Evolutionary conservation across 2,329 filamentous ascomycete genomes (phyloP).

Genomic region (Pseudogymnoascus sp.): DNA sequence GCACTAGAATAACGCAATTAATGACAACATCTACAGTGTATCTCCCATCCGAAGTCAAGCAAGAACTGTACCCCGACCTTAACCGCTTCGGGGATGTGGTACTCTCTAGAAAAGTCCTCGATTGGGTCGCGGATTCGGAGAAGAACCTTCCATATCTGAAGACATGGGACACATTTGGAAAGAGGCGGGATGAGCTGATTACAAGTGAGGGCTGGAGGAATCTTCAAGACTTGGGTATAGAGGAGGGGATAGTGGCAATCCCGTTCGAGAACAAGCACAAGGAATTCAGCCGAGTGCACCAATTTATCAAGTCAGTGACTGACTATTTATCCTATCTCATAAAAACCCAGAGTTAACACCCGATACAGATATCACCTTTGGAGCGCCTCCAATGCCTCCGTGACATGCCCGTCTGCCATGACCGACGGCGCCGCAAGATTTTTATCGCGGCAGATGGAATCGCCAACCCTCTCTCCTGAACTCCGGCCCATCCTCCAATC

Average conservation of each 20-base stretch:
- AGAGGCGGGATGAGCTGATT: slow-evolving; percentile 48
- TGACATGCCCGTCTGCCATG: slow-evolving; percentile 55
- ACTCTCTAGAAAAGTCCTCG: slow-evolving; percentile 45
- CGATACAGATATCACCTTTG: slow-evolving; percentile 13
- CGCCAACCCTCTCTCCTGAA: slow-evolving; percentile 21
- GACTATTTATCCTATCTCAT: background rate
- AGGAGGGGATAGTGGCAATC: slow-evolving; percentile 37
- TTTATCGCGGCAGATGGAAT: slow-evolving; percentile 37
- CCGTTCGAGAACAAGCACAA: slow-evolving; percentile 30
- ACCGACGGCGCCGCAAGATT: slow-evolving; percentile 51
- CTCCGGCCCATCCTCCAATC: slow-evolving; percentile 40
- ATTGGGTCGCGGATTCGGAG: slow-evolving; percentile 55
- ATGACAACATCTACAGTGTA: slow-evolving; percentile 22
- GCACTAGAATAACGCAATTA: slow-evolving; percentile 17
- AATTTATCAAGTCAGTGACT: slow-evolving; percentile 44
- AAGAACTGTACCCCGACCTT: slow-evolving; percentile 19
- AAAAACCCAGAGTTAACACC: slow-evolving; percentile 15
- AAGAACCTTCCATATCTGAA: slow-evolving; percentile 39
- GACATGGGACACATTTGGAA: slow-evolving; percentile 53
- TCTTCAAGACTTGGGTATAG: slow-evolving; percentile 49
- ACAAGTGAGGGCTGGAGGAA: slow-evolving; percentile 59
- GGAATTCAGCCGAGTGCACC: slow-evolving; percentile 45
- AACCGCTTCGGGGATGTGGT: slow-evolving; percentile 41
- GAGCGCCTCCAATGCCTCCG: background rate
- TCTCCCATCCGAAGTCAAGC: slow-evolving; percentile 22